Evolutionary conservation across 2,329 filamentous ascomycete genomes (phyloP).

Genomic region (Didymella glomerata): DNA sequence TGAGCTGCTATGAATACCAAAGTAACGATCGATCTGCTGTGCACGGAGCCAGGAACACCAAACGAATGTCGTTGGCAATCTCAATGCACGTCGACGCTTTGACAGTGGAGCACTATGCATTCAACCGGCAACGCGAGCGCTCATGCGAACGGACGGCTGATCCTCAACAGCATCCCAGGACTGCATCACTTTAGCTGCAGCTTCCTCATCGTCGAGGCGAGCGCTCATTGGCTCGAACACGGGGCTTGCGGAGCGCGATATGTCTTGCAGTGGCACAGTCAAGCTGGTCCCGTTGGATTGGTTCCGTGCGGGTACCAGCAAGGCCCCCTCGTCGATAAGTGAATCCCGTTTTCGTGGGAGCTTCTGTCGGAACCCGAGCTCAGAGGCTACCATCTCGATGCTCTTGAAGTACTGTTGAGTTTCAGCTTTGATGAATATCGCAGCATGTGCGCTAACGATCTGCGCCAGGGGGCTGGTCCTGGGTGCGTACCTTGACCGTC

Average conservation of each 20-base stretch:
- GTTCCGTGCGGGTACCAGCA: conserved; percentile 29
- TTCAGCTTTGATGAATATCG: conserved; percentile 16
- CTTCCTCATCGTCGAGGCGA: conserved; percentile 40
- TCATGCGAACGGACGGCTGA: conserved; percentile 43
- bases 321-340: conserved; percentile 39
- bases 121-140: conserved; percentile 39
- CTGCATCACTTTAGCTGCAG: conserved; percentile 25
- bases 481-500: conserved; percentile 43
- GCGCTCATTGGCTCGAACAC: conserved; percentile 48
- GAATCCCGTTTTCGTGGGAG: conserved; percentile 52
- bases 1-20: background rate
- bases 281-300: conserved; percentile 37
- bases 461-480: conserved; percentile 11
- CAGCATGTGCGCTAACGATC: conserved; percentile 2
- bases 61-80: conserved; percentile 8
- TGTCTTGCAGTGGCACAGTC: conserved; percentile 41
- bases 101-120: background rate
- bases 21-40: background rate
- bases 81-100: background rate
- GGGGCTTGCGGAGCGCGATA: conserved; percentile 46
- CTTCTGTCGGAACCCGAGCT: conserved; percentile 57
- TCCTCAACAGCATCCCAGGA: conserved; percentile 41
- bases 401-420: conserved; percentile 57
- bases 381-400: conserved; percentile 57
- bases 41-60: background rate